Evolutionary conservation across 2,329 filamentous ascomycete genomes (phyloP).

Genomic region (Diaporthe helianthi): DNA sequence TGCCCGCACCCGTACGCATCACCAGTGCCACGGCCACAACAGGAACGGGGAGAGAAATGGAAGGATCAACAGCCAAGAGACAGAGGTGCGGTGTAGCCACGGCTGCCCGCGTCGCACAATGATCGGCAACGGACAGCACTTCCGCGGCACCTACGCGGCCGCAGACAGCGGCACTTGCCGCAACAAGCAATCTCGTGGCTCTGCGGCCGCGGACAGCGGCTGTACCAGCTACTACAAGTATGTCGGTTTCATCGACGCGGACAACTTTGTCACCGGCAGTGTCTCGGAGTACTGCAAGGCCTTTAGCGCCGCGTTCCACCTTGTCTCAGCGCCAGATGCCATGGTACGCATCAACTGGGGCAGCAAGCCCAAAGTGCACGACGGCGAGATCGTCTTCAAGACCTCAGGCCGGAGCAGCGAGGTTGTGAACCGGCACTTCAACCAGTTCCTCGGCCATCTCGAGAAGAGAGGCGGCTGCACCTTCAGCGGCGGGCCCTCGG

Average conservation of each 20-base stretch:
- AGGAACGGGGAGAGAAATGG: conserved; percentile 14
- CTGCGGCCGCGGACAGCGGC: neutral
- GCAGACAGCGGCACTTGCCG: conserved; percentile 8
- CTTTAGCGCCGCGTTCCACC: conserved; percentile 43
- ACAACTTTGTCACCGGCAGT: conserved; percentile 42
- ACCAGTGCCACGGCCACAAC: conserved; percentile 7
- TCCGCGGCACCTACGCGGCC: neutral
- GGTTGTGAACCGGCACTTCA: conserved; percentile 44
- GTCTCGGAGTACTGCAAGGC: conserved; percentile 44
- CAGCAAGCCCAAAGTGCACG: conserved; percentile 43
- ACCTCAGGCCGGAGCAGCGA: conserved; percentile 42
- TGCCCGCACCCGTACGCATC: conserved; percentile 13
- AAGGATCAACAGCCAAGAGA: neutral
- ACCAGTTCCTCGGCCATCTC: conserved; percentile 37
- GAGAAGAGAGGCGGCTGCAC: conserved; percentile 26
- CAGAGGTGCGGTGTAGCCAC: conserved; percentile 10
- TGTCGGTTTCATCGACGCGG: conserved; percentile 45
- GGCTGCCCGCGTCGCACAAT: neutral
- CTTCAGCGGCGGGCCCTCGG: conserved; percentile 4
- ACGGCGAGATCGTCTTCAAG: conserved; percentile 39
- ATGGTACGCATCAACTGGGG: conserved; percentile 46
- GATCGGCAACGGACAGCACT: neutral
- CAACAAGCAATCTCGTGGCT: conserved; percentile 12
- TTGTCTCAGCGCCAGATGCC: conserved; percentile 36
- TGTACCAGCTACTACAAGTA: conserved; percentile 37